Conservation (phyloP, 208 protist species). For the Trypanosomatidae sp. region DNA sequence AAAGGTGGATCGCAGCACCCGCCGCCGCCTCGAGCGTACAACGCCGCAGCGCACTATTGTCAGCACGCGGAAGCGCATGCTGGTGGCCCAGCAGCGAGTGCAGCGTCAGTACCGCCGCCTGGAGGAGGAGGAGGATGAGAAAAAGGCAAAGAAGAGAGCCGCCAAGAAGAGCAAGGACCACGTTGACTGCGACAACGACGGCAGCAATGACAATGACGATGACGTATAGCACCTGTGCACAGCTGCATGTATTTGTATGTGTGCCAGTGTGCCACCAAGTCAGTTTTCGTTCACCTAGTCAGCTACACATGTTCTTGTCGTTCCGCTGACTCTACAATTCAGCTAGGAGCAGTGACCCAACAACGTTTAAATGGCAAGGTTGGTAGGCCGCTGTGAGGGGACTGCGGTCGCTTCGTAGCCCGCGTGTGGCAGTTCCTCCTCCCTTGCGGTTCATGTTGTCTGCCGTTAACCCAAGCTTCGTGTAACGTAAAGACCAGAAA, state of each 20-base stretch:
- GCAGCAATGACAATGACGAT: background rate
- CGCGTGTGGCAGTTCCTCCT: background rate
- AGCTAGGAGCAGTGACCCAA: background rate
- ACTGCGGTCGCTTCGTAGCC: background rate
- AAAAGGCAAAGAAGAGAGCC: conserved; percentile 14
- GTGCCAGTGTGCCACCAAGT: background rate
- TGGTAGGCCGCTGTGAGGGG: background rate
- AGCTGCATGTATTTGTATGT: conserved; percentile 2
- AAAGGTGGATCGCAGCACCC: conserved; percentile 56
- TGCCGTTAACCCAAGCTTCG: background rate
- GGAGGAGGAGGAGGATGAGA: conserved; percentile 46
- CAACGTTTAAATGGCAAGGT: background rate
- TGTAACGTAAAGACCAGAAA: conserved; percentile 1
- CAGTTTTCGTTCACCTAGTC: background rate
- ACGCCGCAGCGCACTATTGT: conserved; percentile 88
- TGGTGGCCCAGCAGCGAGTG: conserved; percentile 74
- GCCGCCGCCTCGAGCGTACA: conserved; percentile 56
- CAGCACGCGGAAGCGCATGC: conserved; percentile 84
- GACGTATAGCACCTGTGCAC: conserved; percentile 4
- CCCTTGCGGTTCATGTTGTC: background rate
- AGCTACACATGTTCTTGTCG: background rate
- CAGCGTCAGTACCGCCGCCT: conserved; percentile 70
- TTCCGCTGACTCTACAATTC: background rate
- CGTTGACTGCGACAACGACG: conserved; percentile 8
- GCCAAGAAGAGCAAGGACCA: conserved; percentile 9